Base-by-base conservation (phyloP, 202 grass and related monocot genomes). In the Panicum hallii region DNA sequence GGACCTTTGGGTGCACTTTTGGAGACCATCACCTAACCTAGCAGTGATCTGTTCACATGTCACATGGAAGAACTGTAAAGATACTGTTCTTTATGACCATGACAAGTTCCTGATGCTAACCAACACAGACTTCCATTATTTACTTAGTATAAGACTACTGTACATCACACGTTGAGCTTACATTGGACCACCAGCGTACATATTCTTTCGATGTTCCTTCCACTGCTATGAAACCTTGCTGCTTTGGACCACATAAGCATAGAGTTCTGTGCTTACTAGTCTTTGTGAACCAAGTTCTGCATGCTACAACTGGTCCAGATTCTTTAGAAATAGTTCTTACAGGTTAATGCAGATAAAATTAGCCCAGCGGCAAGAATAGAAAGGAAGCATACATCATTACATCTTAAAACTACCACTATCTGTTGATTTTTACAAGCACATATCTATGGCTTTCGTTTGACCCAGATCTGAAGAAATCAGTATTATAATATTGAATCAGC, bases 1-100 rank as follows among this genome's bases (percentile, higher is more conserved):
- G 80, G 75, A 90, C 78, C 67, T 87, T 70, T 22, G 70, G 38
- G 67, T 80, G 84, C 75, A 80, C 69, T 56, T 77, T 54, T 64
- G 55, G 89, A 90, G 76, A 90, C 54, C 61, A 87, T 76, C 58
- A 90, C 77, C 89, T 80, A 87, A 81, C 76, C 63, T 55, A 80
- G 75, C 76, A 84, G 54, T 80, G 15, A 19, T 53, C 65, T 63
- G 58, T 86, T 87, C 85, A 87, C 89, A 84, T 87, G 81, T 57
- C 85, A 84, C 89, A 90, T 87, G 89, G 76, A 81, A 84, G 53
- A 66, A 77, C 60, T 57, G 54, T 76, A 56, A 80, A 84, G 53
- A 87, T 81, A 87, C 70, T 90, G 85, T 81, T 87, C 75, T 79
- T 75, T 83, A 80, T 76, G 75, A 83, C 76, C 62, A 55, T 22